These are phyloP conservation scores for Clarkia xantiana DNA, from an alignment of 345 rosid species.

Conservation along the genomic window DNA sequence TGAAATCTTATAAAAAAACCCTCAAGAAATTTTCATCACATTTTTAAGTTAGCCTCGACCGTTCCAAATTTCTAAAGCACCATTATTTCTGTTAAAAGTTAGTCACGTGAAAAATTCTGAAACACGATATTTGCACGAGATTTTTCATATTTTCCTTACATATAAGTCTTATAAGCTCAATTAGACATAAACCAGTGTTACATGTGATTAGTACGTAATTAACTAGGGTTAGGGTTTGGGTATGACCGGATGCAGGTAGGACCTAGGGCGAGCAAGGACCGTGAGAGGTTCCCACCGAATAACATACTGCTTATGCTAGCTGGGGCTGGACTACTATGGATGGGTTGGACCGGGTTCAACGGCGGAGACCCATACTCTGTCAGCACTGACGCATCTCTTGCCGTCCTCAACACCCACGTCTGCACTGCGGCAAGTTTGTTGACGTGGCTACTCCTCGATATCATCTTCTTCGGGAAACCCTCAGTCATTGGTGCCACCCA, in stretches of 20 bases:
- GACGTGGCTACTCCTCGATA: slow-evolving; percentile 56
- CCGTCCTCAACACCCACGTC: slow-evolving; percentile 58
- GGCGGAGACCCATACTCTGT: slow-evolving; percentile 50
- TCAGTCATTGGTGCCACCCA: slow-evolving; percentile 53
- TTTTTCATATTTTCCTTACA: too few species aligned
- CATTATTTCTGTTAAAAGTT: too few species aligned
- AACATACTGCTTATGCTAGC: slow-evolving; percentile 54
- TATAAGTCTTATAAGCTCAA: too few species aligned
- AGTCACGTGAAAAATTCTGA: too few species aligned
- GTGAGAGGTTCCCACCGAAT: slow-evolving; percentile 57
- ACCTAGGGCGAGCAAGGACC: slow-evolving; percentile 48
- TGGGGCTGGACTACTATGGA: slow-evolving; percentile 58
- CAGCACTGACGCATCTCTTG: slow-evolving; percentile 42
- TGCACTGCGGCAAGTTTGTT: slow-evolving; percentile 63
- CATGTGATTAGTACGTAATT: neutral
- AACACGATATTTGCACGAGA: too few species aligned
- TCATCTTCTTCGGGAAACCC: slow-evolving; percentile 50
- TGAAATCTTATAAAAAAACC: too few species aligned
- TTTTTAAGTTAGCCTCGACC: too few species aligned
- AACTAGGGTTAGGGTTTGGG: neutral
- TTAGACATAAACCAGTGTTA: too few species aligned
- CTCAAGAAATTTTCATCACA: too few species aligned
- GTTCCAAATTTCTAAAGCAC: too few species aligned
- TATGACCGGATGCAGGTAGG: slow-evolving; percentile 23
- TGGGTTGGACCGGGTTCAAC: slow-evolving; percentile 69